Evolutionary conservation across 129 eudicot species (phyloP).

Genomic region (Pulicaria dysenterica): DNA sequence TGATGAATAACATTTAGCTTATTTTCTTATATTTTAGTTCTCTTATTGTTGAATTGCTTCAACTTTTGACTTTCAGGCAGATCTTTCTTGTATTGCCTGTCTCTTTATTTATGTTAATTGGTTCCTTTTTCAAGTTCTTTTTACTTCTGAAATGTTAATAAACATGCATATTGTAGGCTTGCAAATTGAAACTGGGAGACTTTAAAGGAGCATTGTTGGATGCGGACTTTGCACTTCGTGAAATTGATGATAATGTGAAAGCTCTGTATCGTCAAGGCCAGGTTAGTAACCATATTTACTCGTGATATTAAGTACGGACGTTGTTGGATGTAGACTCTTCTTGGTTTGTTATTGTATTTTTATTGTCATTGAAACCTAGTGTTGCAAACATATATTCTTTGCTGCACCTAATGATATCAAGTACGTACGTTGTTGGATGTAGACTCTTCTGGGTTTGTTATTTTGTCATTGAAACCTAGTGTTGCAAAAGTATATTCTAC

Average conservation of each 20-base stretch:
- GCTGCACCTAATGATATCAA: too few relatives aligned
- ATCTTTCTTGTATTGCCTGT: background rate
- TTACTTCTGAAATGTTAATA: conserved; percentile 11
- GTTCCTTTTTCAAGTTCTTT: background rate
- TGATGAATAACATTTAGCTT: background rate
- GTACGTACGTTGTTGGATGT: background rate
- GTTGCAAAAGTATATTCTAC: background rate
- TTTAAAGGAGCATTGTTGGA: conserved; percentile 81
- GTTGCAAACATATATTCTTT: conserved; percentile 9
- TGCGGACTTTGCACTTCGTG: conserved; percentile 92
- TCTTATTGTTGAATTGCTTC: background rate
- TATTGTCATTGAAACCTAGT: background rate
- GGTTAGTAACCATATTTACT: conserved; percentile 46
- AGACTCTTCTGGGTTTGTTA: background rate
- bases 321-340: background rate
- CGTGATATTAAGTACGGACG: background rate
- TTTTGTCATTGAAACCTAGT: background rate
- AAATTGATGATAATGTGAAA: conserved; percentile 80
- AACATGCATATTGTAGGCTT: conserved; percentile 51
- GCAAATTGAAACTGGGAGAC: conserved; percentile 89
- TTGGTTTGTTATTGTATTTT: background rate
- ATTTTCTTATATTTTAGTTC: background rate
- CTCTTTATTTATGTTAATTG: conserved; percentile 1
- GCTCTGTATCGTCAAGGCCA: conserved; percentile 95
- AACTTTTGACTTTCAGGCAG: conserved; percentile 7